These are phyloP conservation scores for Tympanopsis confertula DNA, from an alignment of 2,329 filamentous ascomycete species.

Conservation along the genomic window DNA sequence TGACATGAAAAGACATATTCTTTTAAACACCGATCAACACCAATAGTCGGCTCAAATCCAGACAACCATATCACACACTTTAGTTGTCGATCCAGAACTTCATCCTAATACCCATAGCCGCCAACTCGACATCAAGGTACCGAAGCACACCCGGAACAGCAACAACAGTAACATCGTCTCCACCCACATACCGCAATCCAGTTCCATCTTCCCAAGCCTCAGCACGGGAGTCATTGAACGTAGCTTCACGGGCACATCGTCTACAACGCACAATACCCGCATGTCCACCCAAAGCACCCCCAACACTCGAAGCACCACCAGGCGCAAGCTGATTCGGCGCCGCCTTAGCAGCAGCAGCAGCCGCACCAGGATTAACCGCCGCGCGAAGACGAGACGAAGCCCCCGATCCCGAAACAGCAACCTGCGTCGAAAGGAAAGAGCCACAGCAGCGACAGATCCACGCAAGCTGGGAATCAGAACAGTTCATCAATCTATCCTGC, in stretches of 20 bases:
- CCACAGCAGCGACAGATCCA: slow-evolving; percentile 87
- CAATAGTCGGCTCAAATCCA: no score
- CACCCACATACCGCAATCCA: slow-evolving; percentile 73
- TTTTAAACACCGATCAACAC: no score
- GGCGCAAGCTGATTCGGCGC: neutral
- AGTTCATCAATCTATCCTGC: slow-evolving; percentile 93
- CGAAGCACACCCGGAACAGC: slow-evolving; percentile 86
- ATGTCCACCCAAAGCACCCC: neutral
- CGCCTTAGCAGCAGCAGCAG: slow-evolving; percentile 39
- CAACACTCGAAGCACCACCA: neutral
- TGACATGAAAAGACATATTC: no score
- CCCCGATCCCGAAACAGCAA: slow-evolving; percentile 60
- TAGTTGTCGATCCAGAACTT: slow-evolving; percentile 54
- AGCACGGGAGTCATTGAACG: slow-evolving; percentile 30
- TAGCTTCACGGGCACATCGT: neutral
- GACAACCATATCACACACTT: no score
- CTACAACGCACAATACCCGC: neutral
- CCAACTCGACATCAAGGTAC: slow-evolving; percentile 87
- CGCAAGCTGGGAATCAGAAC: slow-evolving; percentile 79
- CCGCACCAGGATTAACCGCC: slow-evolving; percentile 41
- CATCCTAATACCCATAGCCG: slow-evolving; percentile 90
- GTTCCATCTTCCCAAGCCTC: slow-evolving; percentile 90
- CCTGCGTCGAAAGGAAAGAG: slow-evolving; percentile 79
- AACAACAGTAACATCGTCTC: slow-evolving; percentile 81
- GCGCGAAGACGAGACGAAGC: slow-evolving; percentile 69